Evolutionary conservation across 345 rosid genomes (phyloP).

Genomic region (Pistacia vera): DNA sequence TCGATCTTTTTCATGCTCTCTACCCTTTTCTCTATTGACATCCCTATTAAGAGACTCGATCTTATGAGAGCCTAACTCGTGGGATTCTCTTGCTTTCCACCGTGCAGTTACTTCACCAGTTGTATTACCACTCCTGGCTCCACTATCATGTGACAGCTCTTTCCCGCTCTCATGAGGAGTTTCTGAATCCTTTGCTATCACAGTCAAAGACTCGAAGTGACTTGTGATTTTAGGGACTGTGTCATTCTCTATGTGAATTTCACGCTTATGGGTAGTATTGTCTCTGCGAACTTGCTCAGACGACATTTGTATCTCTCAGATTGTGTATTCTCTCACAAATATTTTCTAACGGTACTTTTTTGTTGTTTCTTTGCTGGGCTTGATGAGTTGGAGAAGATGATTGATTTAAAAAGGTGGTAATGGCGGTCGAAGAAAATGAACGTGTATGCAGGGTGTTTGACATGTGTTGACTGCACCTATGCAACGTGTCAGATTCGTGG

Average conservation of each 20-base stretch:
- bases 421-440: constrained; percentile 15
- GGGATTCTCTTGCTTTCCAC: constrained; percentile 12
- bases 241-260: constrained; percentile 52
- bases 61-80: constrained; percentile 22
- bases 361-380: background rate
- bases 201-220: constrained; percentile 59
- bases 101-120: background rate
- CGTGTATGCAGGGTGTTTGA: constrained; percentile 25
- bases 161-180: background rate
- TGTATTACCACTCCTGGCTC: background rate
- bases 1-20: constrained; percentile 1
- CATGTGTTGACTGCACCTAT: constrained; percentile 31
- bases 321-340: background rate
- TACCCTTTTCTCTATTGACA: constrained; percentile 8
- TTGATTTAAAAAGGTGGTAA: constrained; percentile 1
- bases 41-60: constrained; percentile 36
- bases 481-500: constrained; percentile 33
- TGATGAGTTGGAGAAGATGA: background rate
- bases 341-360: background rate
- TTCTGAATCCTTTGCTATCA: constrained; percentile 17
- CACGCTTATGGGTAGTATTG: constrained; percentile 43
- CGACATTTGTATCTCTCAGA: constrained; percentile 44
- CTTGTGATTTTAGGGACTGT: constrained; percentile 62
- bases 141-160: background rate
- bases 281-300: constrained; percentile 62